Evolutionary conservation across 148 eudicot species (phyloP).

Genomic region (Amaranthus palmeri): DNA sequence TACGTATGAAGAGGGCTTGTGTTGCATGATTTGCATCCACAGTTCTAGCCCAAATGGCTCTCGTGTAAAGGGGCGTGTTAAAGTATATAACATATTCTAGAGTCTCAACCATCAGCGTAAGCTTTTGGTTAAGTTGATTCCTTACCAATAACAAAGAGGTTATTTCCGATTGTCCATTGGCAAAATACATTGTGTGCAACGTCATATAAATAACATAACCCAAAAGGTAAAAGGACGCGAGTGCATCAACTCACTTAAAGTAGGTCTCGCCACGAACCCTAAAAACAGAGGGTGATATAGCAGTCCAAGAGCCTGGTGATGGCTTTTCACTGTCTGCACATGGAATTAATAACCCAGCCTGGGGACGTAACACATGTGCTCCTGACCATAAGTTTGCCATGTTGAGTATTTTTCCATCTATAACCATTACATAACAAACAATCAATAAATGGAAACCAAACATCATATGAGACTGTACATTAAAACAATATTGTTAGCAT

Average conservation of each 20-base stretch:
- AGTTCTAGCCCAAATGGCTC: too few species aligned
- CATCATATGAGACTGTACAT: neutral
- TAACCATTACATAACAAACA: conserved; percentile 10
- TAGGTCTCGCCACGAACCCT: conserved; percentile 68
- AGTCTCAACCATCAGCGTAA: too few species aligned
- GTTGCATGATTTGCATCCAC: too few species aligned
- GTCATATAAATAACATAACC: too few species aligned
- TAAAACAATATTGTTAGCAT: neutral
- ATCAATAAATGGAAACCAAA: conserved; percentile 2
- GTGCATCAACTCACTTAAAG: conserved; percentile 44
- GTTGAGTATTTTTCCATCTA: conserved; percentile 34
- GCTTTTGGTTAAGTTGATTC: too few species aligned
- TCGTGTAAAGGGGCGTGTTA: too few species aligned
- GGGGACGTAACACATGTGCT: conserved; percentile 40
- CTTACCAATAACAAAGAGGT: too few species aligned
- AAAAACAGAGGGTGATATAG: conserved; percentile 55
- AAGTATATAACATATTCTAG: too few species aligned
- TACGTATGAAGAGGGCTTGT: too few species aligned
- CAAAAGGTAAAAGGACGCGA: neutral
- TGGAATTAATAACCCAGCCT: conserved; percentile 56
- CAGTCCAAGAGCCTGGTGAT: conserved; percentile 54
- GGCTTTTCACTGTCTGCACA: conserved; percentile 39
- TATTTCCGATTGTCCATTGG: too few species aligned
- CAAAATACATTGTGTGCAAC: too few species aligned
- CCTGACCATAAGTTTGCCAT: conserved; percentile 37